Evolutionary conservation across 2,329 filamentous ascomycete genomes (phyloP), one percentile per base, ranked within the genome.

Genomic region (Ophiostoma sp.): DNA sequence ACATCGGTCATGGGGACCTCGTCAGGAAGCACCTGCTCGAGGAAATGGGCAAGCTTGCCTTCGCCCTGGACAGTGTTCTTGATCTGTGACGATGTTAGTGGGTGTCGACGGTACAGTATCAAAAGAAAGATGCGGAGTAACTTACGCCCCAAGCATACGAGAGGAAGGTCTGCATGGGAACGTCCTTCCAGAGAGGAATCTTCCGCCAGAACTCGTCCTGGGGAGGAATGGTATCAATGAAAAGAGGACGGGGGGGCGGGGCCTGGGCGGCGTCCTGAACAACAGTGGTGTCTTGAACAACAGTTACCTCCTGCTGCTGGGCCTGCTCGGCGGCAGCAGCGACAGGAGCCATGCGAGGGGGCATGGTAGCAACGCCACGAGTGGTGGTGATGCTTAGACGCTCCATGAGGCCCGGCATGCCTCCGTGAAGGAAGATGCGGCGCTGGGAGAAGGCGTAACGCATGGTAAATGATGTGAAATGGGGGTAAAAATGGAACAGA

Each of bases 111-210:
- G 61, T n/a, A 36, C 6, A 15, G 15, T 48, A 52, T 1, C 11
- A 28, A 12, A 50, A 22, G 25, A 22, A 39, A 25, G 12, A 12
- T 9, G 31, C 0, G 17, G 39, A 22, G 9, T 9, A 0, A 83
- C 85, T 79, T 81, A 88, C 87, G 76, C 87, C 85, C 86, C 87
- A 90, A 12, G 81, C 78, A 74, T 89, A 87, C 45, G 82, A 86
- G 25, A 87, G 80, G 75, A 89, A 90, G 0, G 87, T 80, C 1
- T 84, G 79, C 2, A 80, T 77, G 0, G 84, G 77, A 0, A 88
- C 81, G 75, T 87, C 77, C 72, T 83, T 81, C 87, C 87, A 90
- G 28, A 82, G 77, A 0, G 83, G 79, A 19, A 89, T 81, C 19
- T 82, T 83, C 28, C 84, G 83, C 87, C 87, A 89, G 75, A 88